Conservation (phyloP, 2,329 filamentous ascomycete genomes). For the Colletotrichum abscissum region DNA sequence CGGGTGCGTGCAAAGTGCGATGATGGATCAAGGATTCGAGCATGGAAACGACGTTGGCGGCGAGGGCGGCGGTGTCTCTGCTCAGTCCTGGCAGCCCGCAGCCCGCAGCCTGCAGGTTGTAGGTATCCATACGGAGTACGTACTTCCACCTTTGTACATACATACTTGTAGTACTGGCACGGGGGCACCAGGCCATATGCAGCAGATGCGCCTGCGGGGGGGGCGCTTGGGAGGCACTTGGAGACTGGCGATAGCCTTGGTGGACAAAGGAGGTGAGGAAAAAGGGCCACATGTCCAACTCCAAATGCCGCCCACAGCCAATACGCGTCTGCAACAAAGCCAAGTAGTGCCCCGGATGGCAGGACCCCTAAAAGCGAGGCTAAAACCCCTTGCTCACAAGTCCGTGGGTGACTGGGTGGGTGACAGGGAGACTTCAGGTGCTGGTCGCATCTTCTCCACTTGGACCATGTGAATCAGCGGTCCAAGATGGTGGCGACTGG, state of each 20-base stretch:
- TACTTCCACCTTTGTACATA: too few species aligned
- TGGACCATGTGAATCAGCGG: slow-evolving; percentile 1
- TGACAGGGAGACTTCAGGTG: neutral
- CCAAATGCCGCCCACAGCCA: neutral
- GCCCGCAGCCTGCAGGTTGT: too few species aligned
- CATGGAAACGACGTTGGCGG: neutral
- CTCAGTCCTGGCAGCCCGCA: neutral
- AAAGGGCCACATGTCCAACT: neutral
- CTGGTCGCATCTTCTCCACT: neutral
- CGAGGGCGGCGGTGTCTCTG: neutral
- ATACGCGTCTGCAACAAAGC: neutral
- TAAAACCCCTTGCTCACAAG: neutral
- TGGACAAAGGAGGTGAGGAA: neutral
- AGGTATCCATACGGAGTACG: too few species aligned
- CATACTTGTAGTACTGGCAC: too few species aligned
- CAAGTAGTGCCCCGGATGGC: neutral
- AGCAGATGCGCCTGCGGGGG: neutral
- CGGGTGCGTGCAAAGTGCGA: neutral
- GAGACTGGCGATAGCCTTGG: neutral
- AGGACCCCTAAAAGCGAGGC: slow-evolving; percentile 29
- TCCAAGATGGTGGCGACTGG: neutral
- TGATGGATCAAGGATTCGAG: neutral
- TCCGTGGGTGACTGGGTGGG: neutral
- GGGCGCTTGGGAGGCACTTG: too few species aligned
- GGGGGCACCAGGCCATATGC: too few species aligned